A percentile compares a stretch with the other conserved stretches of the same genome.
phyloP scores from a whole-genome alignment of 345 rosid genomes.

The Nephelium lappaceum region DNA sequence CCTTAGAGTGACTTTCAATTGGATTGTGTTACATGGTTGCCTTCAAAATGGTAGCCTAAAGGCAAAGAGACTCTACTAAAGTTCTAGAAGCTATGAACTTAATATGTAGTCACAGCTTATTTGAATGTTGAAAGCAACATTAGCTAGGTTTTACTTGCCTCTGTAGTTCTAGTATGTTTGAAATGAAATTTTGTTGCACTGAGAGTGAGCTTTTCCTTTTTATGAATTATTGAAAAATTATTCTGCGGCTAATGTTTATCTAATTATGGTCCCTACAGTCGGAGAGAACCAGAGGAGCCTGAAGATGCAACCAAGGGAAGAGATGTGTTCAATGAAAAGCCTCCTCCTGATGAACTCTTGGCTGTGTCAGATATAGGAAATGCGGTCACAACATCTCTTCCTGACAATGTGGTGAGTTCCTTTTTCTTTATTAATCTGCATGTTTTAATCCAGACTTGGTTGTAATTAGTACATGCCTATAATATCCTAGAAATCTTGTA shows the following conservation, averaged over 20 bases:
- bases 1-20: background rate
- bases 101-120: background rate
- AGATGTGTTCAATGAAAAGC: slow-evolving; percentile 94
- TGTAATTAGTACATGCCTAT: background rate
- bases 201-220: background rate
- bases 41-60: background rate
- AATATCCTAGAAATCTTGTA: background rate
- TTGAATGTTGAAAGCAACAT: background rate
- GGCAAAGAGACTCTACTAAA: background rate
- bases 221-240: background rate
- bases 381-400: slow-evolving; percentile 84
- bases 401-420: slow-evolving; percentile 85
- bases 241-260: background rate
- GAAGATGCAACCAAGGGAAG: slow-evolving; percentile 97
- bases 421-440: slow-evolving; percentile 9
- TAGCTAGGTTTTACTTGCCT: background rate
- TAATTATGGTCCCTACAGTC: slow-evolving; percentile 44
- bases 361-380: slow-evolving; percentile 93
- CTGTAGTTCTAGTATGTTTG: background rate
- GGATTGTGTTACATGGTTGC: background rate
- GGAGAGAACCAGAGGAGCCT: slow-evolving; percentile 98
- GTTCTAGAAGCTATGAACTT: background rate
- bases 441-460: background rate
- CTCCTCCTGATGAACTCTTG: slow-evolving; percentile 96
- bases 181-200: background rate